phyloP scores from a whole-genome alignment of 2,329 filamentous ascomycete genomes.

The Trichoderma citrinoviride region DNA sequence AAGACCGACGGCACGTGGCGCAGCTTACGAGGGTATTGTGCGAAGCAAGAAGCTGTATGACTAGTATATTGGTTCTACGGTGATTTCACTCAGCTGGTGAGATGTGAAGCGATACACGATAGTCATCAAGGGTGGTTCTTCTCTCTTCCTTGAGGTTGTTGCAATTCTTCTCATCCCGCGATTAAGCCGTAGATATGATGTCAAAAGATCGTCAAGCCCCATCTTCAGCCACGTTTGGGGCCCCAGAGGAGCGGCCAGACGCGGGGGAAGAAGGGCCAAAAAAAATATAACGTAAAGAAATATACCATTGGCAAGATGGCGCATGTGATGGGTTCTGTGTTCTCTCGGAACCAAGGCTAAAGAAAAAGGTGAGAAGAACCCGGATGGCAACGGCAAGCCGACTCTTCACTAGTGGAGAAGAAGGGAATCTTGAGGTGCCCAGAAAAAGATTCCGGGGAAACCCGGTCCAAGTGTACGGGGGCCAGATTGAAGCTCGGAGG shows the following conservation, averaged over 20 bases:
- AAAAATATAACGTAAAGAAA: neutral
- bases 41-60: no score
- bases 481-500: neutral
- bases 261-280: neutral
- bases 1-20: slow-evolving; percentile 3
- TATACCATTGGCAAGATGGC: no score
- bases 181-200: neutral
- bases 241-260: neutral
- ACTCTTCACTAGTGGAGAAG: no score
- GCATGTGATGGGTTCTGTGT: neutral
- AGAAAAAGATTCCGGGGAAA: slow-evolving; percentile 7
- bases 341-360: no score
- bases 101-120: neutral
- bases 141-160: neutral
- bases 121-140: neutral
- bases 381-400: neutral
- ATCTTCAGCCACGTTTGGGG: neutral
- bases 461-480: slow-evolving; percentile 2
- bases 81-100: no score
- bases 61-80: no score
- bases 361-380: neutral
- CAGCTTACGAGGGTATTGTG: neutral
- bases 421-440: neutral
- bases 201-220: neutral
- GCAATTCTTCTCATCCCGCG: no score